Evolutionary conservation across 352 stramenopile genomes (phyloP).

Genomic region (Pilasporangium apinafurcum): DNA sequence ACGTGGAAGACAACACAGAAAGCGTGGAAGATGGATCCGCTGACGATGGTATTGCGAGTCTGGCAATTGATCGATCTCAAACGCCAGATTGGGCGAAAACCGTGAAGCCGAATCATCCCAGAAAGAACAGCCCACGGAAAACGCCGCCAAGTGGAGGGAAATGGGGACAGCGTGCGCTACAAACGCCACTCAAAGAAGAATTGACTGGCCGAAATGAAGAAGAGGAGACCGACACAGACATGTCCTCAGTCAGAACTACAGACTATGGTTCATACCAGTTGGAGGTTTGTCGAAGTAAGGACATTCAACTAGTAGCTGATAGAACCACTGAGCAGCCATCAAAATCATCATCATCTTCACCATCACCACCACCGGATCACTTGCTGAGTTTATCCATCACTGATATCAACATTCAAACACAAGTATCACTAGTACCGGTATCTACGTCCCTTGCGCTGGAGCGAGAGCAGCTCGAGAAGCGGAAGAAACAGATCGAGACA

Average conservation of each 20-base stretch:
- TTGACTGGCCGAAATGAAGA: background rate
- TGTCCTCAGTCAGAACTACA: too few species aligned
- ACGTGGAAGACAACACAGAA: constrained; percentile 11
- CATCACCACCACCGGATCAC: constrained; percentile 5
- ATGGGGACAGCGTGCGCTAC: constrained; percentile 6
- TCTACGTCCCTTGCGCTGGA: constrained; percentile 47
- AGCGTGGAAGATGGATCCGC: background rate
- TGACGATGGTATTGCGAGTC: background rate
- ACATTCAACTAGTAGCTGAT: background rate
- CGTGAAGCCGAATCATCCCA: constrained; percentile 7
- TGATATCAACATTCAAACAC: constrained; percentile 6
- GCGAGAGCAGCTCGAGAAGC: constrained; percentile 62
- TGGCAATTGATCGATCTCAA: constrained; percentile 46
- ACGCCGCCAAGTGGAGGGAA: constrained; percentile 5
- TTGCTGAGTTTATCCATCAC: constrained; percentile 26
- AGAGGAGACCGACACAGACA: background rate
- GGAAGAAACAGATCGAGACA: constrained; percentile 66
- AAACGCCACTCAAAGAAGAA: background rate
- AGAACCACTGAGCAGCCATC: background rate
- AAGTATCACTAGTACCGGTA: background rate
- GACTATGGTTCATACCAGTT: constrained; percentile 9
- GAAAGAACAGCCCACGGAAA: constrained; percentile 13
- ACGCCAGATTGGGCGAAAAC: constrained; percentile 59
- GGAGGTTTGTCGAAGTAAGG: constrained; percentile 5
- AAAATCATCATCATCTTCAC: too few species aligned